phyloP scores from a whole-genome alignment of 352 stramenopile species.

The Globisporangium heterothallicum region DNA sequence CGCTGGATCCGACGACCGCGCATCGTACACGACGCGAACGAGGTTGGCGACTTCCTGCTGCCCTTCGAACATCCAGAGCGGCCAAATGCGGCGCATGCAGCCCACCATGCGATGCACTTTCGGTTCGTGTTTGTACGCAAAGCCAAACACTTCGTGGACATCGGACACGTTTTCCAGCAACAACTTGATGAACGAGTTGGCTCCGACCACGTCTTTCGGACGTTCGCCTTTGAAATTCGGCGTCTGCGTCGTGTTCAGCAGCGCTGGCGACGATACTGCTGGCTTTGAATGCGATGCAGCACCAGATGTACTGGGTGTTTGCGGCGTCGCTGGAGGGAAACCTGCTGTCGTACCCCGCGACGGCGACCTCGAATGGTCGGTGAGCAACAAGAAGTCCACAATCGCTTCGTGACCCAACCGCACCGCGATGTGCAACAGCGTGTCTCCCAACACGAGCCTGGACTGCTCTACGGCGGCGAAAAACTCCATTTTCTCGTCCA shows the following conservation, averaged over 20 bases:
- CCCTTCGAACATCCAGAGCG: slow-evolving; percentile 71
- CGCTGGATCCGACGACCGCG: slow-evolving; percentile 51
- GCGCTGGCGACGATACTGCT: neutral
- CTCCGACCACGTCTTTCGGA: slow-evolving; percentile 35
- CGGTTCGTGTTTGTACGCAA: slow-evolving; percentile 51
- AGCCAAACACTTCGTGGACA: slow-evolving; percentile 61
- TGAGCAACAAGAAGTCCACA: slow-evolving; percentile 62
- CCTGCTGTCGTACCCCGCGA: neutral
- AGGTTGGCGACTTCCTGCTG: slow-evolving; percentile 50
- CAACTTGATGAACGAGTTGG: slow-evolving; percentile 31
- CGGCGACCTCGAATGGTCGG: slow-evolving; percentile 23
- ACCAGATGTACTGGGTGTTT: neutral
- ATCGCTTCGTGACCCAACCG: slow-evolving; percentile 43
- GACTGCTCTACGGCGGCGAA: slow-evolving; percentile 54
- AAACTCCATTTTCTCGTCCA: slow-evolving; percentile 79
- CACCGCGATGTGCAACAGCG: slow-evolving; percentile 65
- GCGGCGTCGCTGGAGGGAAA: neutral
- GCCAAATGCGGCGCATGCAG: slow-evolving; percentile 53
- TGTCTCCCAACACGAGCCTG: slow-evolving; percentile 59
- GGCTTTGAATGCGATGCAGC: neutral
- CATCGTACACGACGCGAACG: slow-evolving; percentile 61
- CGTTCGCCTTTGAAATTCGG: slow-evolving; percentile 66
- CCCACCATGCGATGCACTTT: slow-evolving; percentile 59
- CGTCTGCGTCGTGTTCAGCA: slow-evolving; percentile 36
- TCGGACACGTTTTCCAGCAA: slow-evolving; percentile 47